phyloP scores from a whole-genome alignment of 1,139 yeast genomes.

The Wickerhamomyces sp. region DNA sequence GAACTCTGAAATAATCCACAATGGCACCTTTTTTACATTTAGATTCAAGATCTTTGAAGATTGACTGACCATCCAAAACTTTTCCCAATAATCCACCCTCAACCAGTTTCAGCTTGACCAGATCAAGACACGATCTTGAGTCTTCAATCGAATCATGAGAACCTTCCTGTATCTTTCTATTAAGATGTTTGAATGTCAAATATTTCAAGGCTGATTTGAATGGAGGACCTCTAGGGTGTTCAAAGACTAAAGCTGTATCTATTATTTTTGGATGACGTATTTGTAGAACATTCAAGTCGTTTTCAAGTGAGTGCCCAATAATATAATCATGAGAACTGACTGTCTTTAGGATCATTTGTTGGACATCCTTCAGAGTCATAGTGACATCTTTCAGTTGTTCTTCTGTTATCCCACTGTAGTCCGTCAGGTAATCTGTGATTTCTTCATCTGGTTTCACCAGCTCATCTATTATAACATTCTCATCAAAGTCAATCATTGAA shows the following conservation, averaged over 20 bases:
- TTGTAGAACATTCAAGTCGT: slow-evolving; percentile 57
- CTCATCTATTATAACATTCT: slow-evolving; percentile 59
- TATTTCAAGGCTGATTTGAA: slow-evolving; percentile 71
- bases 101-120: slow-evolving; percentile 61
- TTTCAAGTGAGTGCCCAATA: slow-evolving; percentile 71
- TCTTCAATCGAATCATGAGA: slow-evolving; percentile 85
- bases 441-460: slow-evolving; percentile 71
- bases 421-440: slow-evolving; percentile 75
- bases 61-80: slow-evolving; percentile 38
- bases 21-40: slow-evolving; percentile 36
- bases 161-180: slow-evolving; percentile 56
- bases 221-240: slow-evolving; percentile 78
- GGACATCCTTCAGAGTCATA: slow-evolving; percentile 65
- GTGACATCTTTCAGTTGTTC: slow-evolving; percentile 58
- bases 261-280: slow-evolving; percentile 61
- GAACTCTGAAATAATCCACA: slow-evolving; percentile 32
- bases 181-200: slow-evolving; percentile 53
- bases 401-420: slow-evolving; percentile 81
- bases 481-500: slow-evolving; percentile 63
- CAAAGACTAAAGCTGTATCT: slow-evolving; percentile 61
- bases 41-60: slow-evolving; percentile 31
- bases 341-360: slow-evolving; percentile 41
- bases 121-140: slow-evolving; percentile 72
- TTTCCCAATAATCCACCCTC: slow-evolving; percentile 67
- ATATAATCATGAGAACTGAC: slow-evolving; percentile 51